Base-by-base conservation (phyloP, 2,329 filamentous ascomycete species). In the Uncinocarpus reesii region DNA sequence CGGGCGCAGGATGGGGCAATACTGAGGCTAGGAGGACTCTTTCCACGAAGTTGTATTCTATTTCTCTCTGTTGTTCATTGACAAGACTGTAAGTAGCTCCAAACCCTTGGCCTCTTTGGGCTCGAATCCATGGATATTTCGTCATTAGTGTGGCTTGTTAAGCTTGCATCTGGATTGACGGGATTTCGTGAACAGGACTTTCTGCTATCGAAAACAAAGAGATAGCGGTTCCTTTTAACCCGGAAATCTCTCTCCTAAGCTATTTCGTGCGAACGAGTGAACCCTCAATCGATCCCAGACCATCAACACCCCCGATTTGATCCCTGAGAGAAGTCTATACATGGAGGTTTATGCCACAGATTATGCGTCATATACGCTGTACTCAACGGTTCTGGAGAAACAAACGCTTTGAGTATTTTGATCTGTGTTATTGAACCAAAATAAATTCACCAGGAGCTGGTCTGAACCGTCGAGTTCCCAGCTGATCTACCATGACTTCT, bases 321-420 rank as follows among this genome's bases (percentile, higher is more conserved):
- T n/a, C n/a, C n/a, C 21, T 35, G 34, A 47, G 23, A 13, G 11
- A 7, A 35, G 20, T 29, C 10, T 29, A 36, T 11, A 13, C 23
- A 28, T 2, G 15, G 3, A 23, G 24, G 6, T 24, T 26, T 10
- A 43, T 34, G 7, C 35, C n/a, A 31, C 29, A 35, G 35, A 47
- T 41, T 47, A 47, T 47, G 45, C 26, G 45, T 34, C 36, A 7
- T 31, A 35, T 13, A 15, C 45, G 5, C 26, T 28, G 36, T 26
- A 16, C 28, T 20, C 45, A 18, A 32, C 20, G 13, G 18, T 18
- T 34, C 20, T 34, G 35, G 45, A 47, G 36, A 47, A 47, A 47
- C 16, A 47, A 47, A 34, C 11, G 28, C n/a, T 47, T 47, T 34
- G 45, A 47, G 31, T 41, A 47, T 26, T 47, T 41, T 18, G 26